A percentile compares a stretch with the other conserved stretches of the same genome.
phyloP scores from a whole-genome alignment of 2,329 filamentous ascomycete species.

The Fusarium goolgardi region DNA sequence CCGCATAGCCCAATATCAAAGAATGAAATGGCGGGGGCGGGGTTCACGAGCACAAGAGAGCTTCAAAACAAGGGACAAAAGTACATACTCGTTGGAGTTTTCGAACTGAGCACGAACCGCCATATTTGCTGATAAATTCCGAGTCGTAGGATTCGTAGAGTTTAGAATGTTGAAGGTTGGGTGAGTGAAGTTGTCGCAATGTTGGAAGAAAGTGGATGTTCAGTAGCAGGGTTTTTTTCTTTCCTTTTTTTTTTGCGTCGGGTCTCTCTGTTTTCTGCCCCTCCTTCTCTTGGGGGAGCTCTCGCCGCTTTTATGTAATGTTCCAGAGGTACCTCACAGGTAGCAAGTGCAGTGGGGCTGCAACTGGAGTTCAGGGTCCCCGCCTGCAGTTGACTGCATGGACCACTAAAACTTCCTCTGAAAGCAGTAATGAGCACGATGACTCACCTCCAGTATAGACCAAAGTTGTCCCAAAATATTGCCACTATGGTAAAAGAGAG shows the following conservation, averaged over 20 bases:
- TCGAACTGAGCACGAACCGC: constrained; percentile 82
- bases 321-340: constrained; percentile 7
- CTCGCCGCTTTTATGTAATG: constrained; percentile 44
- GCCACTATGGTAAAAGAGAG: constrained; percentile 11
- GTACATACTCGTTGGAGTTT: constrained; percentile 86
- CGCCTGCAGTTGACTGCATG: not conserved
- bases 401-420: constrained; percentile 5
- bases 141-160: constrained; percentile 27
- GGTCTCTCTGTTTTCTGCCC: constrained; percentile 24
- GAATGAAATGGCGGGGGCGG: constrained; percentile 44
- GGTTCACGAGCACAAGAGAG: constrained; percentile 32
- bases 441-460: constrained; percentile 15
- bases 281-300: constrained; percentile 32
- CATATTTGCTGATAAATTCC: constrained; percentile 59
- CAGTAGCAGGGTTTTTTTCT: constrained; percentile 35
- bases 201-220: constrained; percentile 34
- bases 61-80: constrained; percentile 5
- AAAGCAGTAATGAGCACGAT: constrained; percentile 23
- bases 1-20: constrained; percentile 6
- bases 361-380: not conserved
- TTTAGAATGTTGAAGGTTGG: constrained; percentile 34
- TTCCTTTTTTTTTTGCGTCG: not conserved
- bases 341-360: constrained; percentile 8
- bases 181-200: constrained; percentile 29
- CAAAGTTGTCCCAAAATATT: constrained; percentile 3